Conservation (phyloP, 768 basidiomycete species). For the Amanita muscaria region DNA sequence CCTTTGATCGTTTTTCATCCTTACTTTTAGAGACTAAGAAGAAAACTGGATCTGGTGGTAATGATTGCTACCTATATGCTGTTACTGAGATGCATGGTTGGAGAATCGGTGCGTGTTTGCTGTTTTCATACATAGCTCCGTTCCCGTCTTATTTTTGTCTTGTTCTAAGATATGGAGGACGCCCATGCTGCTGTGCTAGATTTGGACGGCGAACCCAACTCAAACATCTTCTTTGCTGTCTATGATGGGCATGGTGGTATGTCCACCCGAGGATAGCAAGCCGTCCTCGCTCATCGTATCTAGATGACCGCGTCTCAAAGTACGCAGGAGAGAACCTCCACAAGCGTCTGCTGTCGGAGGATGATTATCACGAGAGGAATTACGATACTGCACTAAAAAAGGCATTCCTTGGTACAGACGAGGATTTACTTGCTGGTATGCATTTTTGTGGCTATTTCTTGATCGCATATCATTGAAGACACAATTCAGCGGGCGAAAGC, state of each 20-base stretch:
- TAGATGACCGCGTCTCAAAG: slow-evolving; percentile 77
- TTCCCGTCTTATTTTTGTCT: background rate
- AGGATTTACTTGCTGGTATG: slow-evolving; percentile 76
- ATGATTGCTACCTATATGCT: slow-evolving; percentile 63
- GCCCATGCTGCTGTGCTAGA: slow-evolving; percentile 73
- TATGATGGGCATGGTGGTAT: slow-evolving; percentile 98
- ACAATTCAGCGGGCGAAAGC: too few relatives aligned
- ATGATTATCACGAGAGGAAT: slow-evolving; percentile 57
- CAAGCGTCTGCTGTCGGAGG: slow-evolving; percentile 63
- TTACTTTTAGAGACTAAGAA: too few relatives aligned
- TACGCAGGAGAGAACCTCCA: too few relatives aligned
- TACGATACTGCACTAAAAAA: slow-evolving; percentile 79
- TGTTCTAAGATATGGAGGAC: slow-evolving; percentile 91
- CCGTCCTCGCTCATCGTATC: slow-evolving; percentile 10
- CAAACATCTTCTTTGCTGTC: slow-evolving; percentile 87
- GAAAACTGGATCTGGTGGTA: slow-evolving; percentile 60
- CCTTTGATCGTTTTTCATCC: slow-evolving; percentile 11
- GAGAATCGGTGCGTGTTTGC: too few relatives aligned
- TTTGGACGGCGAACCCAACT: slow-evolving; percentile 45
- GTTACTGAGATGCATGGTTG: too few relatives aligned
- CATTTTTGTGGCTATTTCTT: slow-evolving; percentile 9
- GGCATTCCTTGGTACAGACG: too few relatives aligned
- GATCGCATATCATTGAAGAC: slow-evolving; percentile 13
- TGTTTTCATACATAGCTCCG: slow-evolving; percentile 9
- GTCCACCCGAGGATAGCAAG: slow-evolving; percentile 15